Evolutionary conservation across 148 eudicot genomes (phyloP), one percentile per base, ranked within the genome.

Genomic region (Rhododendron kiyosumense): DNA sequence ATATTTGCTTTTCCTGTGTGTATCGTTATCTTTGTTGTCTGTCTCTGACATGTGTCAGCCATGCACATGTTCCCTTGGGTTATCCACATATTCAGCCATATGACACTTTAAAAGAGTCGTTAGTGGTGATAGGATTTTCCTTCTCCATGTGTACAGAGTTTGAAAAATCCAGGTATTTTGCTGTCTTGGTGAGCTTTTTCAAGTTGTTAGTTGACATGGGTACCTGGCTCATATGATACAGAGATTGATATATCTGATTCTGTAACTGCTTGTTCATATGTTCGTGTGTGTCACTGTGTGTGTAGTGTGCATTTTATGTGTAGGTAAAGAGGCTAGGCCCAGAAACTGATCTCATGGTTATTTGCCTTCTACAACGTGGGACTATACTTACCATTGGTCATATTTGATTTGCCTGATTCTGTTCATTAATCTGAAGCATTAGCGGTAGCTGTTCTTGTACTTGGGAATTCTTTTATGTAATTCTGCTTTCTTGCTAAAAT

Each of bases 341-440:
- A 80, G 24, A 51, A 80, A 51, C 65, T 30, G 81, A 45, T 79
- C 32, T 46, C 43, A 45, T 20, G 3, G 57, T n/a, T 45, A n/a
- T 26, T 13, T 79, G 5, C 26, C 30, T 46, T 79, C 7, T 80
- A 51, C 30, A 24, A 26, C 28, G 2, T 30, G 75, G 59, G 54
- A 80, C 15, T 80, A n/a, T 15, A 20, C 49, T 20, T 20, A 9
- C n/a, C 22, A 12, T 5, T 61, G 30, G 78, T 54, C 30, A 51
- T 32, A 49, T 69, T 48, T 85, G 57, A 51, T 69, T 86, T 10
- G 79, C 32, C 71, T 80, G 69, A 46, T 79, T 49, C 54, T 13
- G 30, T 71, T 34, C 10, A 32, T 51, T 52, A 38, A 46, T 81
- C 32, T 49, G n/a, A 18, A 17, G 28, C 32, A 22, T 11, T 65